These are phyloP conservation scores for Fusarium sacchari DNA, from an alignment of 2,329 filamentous ascomycete species.

Conservation along the genomic window DNA sequence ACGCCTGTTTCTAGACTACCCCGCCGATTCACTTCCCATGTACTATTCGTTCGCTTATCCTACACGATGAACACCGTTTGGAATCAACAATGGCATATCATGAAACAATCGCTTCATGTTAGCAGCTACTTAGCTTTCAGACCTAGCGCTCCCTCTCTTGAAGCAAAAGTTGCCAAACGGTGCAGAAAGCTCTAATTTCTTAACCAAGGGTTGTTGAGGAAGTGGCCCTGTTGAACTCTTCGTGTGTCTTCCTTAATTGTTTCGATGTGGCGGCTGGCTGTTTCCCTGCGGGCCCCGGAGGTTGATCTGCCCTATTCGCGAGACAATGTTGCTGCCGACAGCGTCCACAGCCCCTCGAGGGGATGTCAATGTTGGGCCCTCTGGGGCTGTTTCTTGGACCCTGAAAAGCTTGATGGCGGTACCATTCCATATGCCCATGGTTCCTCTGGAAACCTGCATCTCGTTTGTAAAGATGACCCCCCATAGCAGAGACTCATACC, in stretches of 20 bases:
- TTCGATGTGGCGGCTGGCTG: conserved; percentile 30
- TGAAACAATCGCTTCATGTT: conserved; percentile 20
- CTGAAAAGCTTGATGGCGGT: conserved; percentile 89
- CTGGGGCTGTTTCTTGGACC: conserved; percentile 84
- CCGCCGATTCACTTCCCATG: not conserved
- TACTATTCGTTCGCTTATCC: conserved; percentile 1
- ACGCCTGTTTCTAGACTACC: conserved; percentile 24
- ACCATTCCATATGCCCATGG: conserved; percentile 93
- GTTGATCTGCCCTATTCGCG: conserved; percentile 84
- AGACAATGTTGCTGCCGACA: conserved; percentile 89
- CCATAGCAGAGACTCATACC: conserved; percentile 97
- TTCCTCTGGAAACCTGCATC: conserved; percentile 86
- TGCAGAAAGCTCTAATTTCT: not conserved
- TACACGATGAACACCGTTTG: conserved; percentile 7
- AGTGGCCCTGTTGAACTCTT: not conserved
- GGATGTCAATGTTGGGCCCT: conserved; percentile 82
- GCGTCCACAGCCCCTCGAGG: conserved; percentile 93
- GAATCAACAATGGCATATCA: conserved; percentile 2
- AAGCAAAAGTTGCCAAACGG: conserved; percentile 1
- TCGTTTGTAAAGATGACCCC: conserved; percentile 91
- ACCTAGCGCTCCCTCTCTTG: conserved; percentile 8
- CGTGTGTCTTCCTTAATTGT: conserved; percentile 10
- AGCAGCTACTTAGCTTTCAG: not conserved
- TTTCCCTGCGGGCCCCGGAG: conserved; percentile 61
- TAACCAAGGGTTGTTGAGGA: not conserved